Percentiles rank a stretch among this genome's conserved stretches.
These are phyloP conservation scores for Dalbergia cultrata DNA, from an alignment of 306 rosid species.

Conservation along the genomic window DNA sequence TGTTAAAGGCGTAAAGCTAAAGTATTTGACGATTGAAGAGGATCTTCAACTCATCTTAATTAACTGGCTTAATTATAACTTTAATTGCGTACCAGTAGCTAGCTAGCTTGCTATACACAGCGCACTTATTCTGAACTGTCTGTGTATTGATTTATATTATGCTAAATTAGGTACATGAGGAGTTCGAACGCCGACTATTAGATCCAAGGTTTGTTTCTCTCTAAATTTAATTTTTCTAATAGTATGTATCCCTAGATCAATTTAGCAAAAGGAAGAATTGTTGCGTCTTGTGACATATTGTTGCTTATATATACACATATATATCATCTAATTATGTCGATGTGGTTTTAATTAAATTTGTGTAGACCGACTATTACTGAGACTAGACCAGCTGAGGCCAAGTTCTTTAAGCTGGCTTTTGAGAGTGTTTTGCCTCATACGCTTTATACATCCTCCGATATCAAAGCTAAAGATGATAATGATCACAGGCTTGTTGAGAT, in stretches of 20 bases:
- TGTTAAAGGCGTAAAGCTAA: no score
- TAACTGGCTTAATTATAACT: no score
- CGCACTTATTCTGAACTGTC: not conserved
- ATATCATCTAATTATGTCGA: no score
- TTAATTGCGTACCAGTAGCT: no score
- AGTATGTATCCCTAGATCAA: no score
- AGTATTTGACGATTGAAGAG: no score
- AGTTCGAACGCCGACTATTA: constrained; percentile 41
- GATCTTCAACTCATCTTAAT: no score
- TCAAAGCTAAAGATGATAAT: constrained; percentile 38
- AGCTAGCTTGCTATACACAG: no score
- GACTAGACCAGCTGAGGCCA: constrained; percentile 35
- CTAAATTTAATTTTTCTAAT: not conserved
- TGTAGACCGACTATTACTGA: not conserved
- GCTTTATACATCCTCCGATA: constrained; percentile 39
- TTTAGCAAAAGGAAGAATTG: no score
- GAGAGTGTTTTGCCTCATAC: constrained; percentile 37
- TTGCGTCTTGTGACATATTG: no score
- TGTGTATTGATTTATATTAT: not conserved
- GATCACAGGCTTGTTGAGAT: constrained; percentile 31
- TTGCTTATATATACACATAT: no score
- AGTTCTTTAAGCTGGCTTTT: constrained; percentile 51
- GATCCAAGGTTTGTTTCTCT: constrained; percentile 49
- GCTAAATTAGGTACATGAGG: constrained; percentile 55
- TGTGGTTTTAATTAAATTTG: not conserved